These are phyloP conservation scores for Tylopilus balloui DNA, from an alignment of 768 basidiomycete species.

Conservation along the genomic window DNA sequence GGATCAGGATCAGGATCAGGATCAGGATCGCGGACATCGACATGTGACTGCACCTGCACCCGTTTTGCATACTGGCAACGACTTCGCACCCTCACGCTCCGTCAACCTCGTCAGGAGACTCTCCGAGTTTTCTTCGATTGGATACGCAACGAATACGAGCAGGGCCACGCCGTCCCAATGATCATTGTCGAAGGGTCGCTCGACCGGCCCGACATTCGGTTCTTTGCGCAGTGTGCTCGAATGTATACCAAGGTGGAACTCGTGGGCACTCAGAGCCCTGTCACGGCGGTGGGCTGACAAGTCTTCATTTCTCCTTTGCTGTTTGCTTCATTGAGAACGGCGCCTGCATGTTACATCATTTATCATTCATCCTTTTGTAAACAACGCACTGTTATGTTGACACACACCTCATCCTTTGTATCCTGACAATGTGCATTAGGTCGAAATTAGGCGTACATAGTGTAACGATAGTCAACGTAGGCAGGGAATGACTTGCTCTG, in stretches of 20 bases:
- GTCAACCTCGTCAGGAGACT: conserved; percentile 22
- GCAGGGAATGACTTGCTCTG: neutral
- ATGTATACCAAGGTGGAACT: conserved; percentile 17
- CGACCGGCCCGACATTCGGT: conserved; percentile 14
- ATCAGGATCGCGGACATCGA: neutral
- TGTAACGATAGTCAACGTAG: neutral
- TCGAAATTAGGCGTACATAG: conserved; percentile 3
- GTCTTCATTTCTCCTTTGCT: neutral
- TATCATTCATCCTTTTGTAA: neutral
- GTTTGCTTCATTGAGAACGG: neutral
- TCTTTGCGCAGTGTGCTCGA: conserved; percentile 12
- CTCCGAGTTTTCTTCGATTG: conserved; percentile 21
- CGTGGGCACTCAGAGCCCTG: neutral
- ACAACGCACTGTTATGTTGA: neutral
- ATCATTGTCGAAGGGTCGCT: conserved; percentile 18
- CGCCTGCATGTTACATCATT: neutral
- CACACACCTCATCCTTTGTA: conserved; percentile 2
- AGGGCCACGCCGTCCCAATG: conserved; percentile 9
- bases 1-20: neutral
- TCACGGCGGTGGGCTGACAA: conserved; percentile 1
- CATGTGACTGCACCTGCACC: conserved; percentile 4
- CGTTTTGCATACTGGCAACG: conserved; percentile 17
- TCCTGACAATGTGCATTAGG: neutral
- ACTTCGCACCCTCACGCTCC: conserved; percentile 19
- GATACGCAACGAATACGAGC: conserved; percentile 13